Percentiles rank a stretch among this genome's conserved stretches.
Evolutionary conservation across 768 basidiomycete species (phyloP).

Genomic region (Mycena crocata): DNA sequence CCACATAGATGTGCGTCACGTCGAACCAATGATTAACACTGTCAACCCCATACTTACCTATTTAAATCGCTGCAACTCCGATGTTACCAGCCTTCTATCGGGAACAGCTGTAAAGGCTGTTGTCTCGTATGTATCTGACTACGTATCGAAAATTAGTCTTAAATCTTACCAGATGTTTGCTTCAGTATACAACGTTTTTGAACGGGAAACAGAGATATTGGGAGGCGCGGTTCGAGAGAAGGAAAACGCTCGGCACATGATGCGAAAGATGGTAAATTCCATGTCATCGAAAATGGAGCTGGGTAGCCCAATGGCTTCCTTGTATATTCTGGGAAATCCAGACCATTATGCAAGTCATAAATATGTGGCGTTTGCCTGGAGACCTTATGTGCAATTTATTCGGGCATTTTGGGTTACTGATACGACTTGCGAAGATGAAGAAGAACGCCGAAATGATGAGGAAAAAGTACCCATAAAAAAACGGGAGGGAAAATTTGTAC

Average conservation of each 20-base stretch:
- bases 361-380: background rate
- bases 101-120: too few species aligned
- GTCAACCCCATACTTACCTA: background rate
- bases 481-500: constrained; percentile 15
- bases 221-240: background rate
- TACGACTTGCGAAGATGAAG: background rate
- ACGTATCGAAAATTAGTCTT: background rate
- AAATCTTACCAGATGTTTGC: background rate
- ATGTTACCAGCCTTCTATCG: background rate
- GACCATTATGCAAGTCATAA: background rate
- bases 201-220: background rate
- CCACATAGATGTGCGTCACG: too few species aligned
- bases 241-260: background rate
- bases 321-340: constrained; percentile 44
- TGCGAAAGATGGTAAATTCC: background rate
- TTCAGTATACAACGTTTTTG: background rate
- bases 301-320: constrained; percentile 44
- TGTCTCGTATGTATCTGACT: background rate
- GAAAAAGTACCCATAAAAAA: background rate
- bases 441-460: background rate
- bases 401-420: too few species aligned
- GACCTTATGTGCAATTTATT: too few species aligned
- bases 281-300: constrained; percentile 39
- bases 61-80: background rate
- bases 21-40: background rate